Evolutionary conservation across 106 monocot species (phyloP).

Genomic region (Hemerocallis citrina): DNA sequence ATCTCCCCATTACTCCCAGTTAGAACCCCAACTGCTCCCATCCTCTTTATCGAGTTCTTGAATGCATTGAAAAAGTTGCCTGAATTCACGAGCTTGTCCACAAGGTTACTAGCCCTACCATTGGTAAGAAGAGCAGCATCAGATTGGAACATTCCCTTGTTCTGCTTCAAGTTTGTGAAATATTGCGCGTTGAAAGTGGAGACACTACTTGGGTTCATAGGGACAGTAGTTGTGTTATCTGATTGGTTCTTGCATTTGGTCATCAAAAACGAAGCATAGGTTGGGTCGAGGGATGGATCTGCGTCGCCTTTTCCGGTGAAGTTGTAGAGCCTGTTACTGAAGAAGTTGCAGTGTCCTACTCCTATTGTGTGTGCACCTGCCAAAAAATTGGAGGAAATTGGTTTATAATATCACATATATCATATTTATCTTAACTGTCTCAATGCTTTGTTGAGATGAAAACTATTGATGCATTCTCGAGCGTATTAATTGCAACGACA

Average conservation of each 20-base stretch:
- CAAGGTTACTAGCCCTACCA: neutral
- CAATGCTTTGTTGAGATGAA: no score
- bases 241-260: conserved; percentile 29
- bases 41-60: conserved; percentile 17
- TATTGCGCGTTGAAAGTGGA: conserved; percentile 27
- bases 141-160: neutral
- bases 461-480: no score
- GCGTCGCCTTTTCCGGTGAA: conserved; percentile 8
- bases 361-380: conserved; percentile 52
- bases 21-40: conserved; percentile 29
- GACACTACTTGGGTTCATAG: conserved; percentile 27
- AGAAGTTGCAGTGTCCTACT: conserved; percentile 29
- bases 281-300: conserved; percentile 14
- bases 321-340: conserved; percentile 24
- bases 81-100: neutral
- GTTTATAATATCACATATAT: no score
- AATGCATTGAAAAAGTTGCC: conserved; percentile 6
- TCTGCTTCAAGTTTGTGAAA: conserved; percentile 10
- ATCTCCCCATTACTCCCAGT: conserved; percentile 30
- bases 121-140: conserved; percentile 3
- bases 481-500: no score
- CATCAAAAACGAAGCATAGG: conserved; percentile 5
- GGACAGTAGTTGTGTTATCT: conserved; percentile 18
- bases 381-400: neutral
- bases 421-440: no score